phyloP scores from a whole-genome alignment of 1,284 basidiomycete species.

The Kalmanozyma brasiliensis region DNA sequence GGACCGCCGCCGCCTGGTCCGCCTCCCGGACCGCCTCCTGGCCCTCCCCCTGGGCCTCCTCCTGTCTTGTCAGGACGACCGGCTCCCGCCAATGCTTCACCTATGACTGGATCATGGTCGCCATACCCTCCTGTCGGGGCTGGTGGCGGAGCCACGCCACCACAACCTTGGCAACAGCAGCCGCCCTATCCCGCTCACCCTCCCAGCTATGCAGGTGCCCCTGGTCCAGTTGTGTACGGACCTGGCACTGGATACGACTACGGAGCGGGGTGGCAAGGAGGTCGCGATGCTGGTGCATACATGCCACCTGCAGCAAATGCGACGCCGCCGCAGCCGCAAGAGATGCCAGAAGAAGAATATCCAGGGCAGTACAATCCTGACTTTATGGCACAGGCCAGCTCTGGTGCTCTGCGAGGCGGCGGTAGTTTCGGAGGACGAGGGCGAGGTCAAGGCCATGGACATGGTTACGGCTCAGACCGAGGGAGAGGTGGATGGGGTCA shows the following conservation, averaged over 20 bases:
- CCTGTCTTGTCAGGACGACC: constrained; percentile 8
- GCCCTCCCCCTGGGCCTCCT: constrained; percentile 34
- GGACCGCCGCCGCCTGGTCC: constrained; percentile 33
- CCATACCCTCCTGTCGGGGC: constrained; percentile 10
- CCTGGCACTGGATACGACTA: constrained; percentile 12
- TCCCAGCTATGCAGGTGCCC: constrained; percentile 5
- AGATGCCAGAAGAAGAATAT: constrained; percentile 48
- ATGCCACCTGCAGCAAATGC: constrained; percentile 4
- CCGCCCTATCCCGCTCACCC: constrained; percentile 7
- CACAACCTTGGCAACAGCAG: constrained; percentile 14
- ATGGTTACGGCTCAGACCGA: constrained; percentile 5
- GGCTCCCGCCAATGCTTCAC: constrained; percentile 2
- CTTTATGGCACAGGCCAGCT: constrained; percentile 26
- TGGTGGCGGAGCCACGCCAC: background rate
- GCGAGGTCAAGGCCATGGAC: constrained; percentile 5
- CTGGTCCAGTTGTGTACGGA: constrained; percentile 3
- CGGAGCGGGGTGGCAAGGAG: constrained; percentile 7
- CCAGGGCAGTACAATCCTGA: constrained; percentile 48
- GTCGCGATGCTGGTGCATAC: no score
- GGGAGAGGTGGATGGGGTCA: constrained; percentile 19
- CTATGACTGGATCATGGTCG: constrained; percentile 22
- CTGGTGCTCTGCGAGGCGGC: constrained; percentile 9
- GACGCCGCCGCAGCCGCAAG: constrained; percentile 12
- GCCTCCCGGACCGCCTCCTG: constrained; percentile 34
- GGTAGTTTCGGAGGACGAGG: constrained; percentile 12